phyloP scores from a whole-genome alignment of 2,329 filamentous ascomycete genomes.

The Apiospora malaysiana region DNA sequence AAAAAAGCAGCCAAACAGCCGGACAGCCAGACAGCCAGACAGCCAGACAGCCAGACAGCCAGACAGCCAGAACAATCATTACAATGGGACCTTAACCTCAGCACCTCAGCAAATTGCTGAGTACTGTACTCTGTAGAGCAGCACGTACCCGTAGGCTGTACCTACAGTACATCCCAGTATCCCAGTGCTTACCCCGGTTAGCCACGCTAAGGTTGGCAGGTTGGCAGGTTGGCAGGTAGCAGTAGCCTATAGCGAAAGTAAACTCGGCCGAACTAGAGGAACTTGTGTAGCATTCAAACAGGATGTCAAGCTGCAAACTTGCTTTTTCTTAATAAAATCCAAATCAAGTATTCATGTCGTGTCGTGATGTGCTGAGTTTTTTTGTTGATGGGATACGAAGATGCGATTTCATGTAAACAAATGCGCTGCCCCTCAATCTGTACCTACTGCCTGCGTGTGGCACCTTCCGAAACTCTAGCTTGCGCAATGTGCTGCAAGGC shows the following conservation, averaged over 20 bases:
- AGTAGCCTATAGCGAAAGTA: neutral
- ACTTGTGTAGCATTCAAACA: neutral
- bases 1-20: no score
- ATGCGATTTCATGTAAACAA: neutral
- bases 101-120: neutral
- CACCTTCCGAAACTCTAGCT: conserved; percentile 18
- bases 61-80: neutral
- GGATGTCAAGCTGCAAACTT: neutral
- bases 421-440: neutral
- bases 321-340: neutral
- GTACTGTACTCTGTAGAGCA: neutral
- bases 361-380: neutral
- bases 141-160: neutral
- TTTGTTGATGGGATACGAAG: neutral
- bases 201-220: neutral
- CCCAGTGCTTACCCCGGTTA: neutral
- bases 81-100: neutral
- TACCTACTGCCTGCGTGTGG: neutral
- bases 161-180: neutral
- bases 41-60: no score
- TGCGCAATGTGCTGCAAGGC: conserved; percentile 15
- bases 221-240: neutral
- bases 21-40: no score
- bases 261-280: neutral
- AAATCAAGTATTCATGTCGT: neutral